Evolutionary conservation across 768 basidiomycete species (phyloP).

Genomic region (Russula ochroleuca): DNA sequence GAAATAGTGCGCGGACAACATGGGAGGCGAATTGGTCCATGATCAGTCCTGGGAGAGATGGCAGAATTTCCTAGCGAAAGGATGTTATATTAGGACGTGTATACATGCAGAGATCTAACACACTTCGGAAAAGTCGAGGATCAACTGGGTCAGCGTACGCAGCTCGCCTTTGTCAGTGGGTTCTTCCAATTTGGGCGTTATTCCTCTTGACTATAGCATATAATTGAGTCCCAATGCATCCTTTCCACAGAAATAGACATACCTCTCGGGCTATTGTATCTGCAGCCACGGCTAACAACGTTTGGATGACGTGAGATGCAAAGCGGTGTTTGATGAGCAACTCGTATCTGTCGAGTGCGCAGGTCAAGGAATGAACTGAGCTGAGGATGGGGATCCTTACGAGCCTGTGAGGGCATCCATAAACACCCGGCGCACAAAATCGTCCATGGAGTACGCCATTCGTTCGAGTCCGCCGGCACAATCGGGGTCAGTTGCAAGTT

Average conservation of each 20-base stretch:
- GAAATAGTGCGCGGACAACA: conserved; percentile 73
- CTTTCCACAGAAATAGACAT: conserved; percentile 17
- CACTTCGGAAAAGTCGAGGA: conserved; percentile 64
- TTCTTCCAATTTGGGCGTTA: conserved; percentile 46
- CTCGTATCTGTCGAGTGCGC: conserved; percentile 47
- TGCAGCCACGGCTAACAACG: conserved; percentile 63
- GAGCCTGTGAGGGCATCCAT: conserved; percentile 82
- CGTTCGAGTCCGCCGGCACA: conserved; percentile 88
- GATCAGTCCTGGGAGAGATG: conserved; percentile 57
- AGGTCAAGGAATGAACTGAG: conserved; percentile 1
- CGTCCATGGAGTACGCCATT: conserved; percentile 90
- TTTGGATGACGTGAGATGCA: conserved; percentile 94
- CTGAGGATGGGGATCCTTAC: conserved; percentile 48
- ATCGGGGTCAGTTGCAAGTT: conserved; percentile 89
- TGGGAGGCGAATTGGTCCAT: conserved; percentile 91
- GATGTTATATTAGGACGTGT: background rate
- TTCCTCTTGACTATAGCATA: conserved; percentile 46
- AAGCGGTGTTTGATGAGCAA: conserved; percentile 74
- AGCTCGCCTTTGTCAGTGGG: conserved; percentile 58
- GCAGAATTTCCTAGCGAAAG: conserved; percentile 63
- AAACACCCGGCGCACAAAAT: conserved; percentile 90
- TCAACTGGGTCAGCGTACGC: conserved; percentile 56
- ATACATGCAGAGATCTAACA: conserved; percentile 22
- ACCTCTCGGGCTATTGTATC: conserved; percentile 72
- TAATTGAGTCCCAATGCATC: background rate